Conservation (phyloP, 2,329 filamentous ascomycete species). For the Byssochlamys sp. region DNA sequence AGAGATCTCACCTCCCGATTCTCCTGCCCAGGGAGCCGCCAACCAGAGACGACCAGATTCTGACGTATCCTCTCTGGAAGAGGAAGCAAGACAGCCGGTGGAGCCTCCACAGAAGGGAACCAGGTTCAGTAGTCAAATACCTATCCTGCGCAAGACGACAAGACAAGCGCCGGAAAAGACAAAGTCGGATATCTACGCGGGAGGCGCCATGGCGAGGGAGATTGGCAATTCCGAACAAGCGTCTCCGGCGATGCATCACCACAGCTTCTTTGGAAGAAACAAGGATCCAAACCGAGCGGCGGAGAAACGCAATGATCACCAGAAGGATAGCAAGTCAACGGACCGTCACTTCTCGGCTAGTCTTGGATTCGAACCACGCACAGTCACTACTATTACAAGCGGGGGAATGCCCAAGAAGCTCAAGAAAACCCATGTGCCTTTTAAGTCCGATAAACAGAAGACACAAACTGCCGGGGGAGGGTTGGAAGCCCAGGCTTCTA, state of each 20-base stretch:
- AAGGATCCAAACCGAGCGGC: constrained; percentile 13
- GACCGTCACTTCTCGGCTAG: no score
- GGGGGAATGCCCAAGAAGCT: constrained; percentile 8
- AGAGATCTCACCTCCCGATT: constrained; percentile 40
- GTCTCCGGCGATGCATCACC: constrained; percentile 37
- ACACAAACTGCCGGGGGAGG: background rate
- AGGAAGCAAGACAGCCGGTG: constrained; percentile 10
- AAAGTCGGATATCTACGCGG: background rate
- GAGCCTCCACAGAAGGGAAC: constrained; percentile 10
- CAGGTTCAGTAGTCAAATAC: constrained; percentile 20
- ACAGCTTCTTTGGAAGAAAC: constrained; percentile 21
- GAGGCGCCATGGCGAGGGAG: background rate
- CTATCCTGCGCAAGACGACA: constrained; percentile 15
- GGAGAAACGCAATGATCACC: constrained; percentile 1
- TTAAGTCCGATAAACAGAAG: background rate
- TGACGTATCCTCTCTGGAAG: constrained; percentile 36
- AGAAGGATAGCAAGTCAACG: background rate
- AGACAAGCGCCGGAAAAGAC: constrained; percentile 37
- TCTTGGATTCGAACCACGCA: constrained; percentile 16
- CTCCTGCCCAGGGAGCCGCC: constrained; percentile 22
- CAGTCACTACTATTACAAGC: constrained; percentile 25
- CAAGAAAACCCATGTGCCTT: background rate
- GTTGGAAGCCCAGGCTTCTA: background rate
- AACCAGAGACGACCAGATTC: constrained; percentile 15
- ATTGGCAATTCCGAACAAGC: constrained; percentile 48